phyloP scores from a whole-genome alignment of 2,329 filamentous ascomycete species.

The Hypoxylon rubiginosum region DNA sequence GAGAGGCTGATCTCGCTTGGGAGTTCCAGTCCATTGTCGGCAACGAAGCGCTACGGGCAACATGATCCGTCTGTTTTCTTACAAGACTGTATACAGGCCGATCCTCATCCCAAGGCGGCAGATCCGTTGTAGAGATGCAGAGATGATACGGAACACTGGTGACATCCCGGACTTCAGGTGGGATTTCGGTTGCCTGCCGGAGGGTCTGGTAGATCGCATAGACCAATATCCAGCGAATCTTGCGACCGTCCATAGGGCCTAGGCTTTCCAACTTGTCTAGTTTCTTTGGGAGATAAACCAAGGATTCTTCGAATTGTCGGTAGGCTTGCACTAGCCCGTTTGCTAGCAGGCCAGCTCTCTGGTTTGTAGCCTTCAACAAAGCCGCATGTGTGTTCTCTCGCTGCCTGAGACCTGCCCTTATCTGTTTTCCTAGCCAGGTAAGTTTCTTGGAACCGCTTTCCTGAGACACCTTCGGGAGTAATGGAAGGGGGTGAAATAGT shows the following conservation, averaged over 20 bases:
- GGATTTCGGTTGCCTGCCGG: conserved; percentile 71
- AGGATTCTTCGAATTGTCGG: conserved; percentile 75
- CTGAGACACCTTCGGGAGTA: conserved; percentile 66
- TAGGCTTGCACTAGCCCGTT: conserved; percentile 77
- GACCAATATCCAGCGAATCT: conserved; percentile 82
- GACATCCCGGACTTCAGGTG: conserved; percentile 71
- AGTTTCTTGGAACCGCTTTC: conserved; percentile 49
- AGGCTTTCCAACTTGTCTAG: conserved; percentile 70
- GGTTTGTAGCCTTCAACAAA: conserved; percentile 65
- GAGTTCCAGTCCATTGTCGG: conserved; percentile 26
- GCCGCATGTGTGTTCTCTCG: conserved; percentile 67
- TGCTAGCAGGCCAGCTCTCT: conserved; percentile 54
- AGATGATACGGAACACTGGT: conserved; percentile 70
- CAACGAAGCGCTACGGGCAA: conserved; percentile 36
- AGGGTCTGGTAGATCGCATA: conserved; percentile 82
- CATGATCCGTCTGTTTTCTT: conserved; percentile 49
- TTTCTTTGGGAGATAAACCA: conserved; percentile 63
- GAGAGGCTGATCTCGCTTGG: conserved; percentile 19
- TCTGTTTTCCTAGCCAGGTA: conserved; percentile 58
- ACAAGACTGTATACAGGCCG: conserved; percentile 48
- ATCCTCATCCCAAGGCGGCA: conserved; percentile 63
- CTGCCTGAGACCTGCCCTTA: conserved; percentile 62
- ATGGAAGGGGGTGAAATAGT: conserved; percentile 75
- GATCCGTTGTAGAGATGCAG: conserved; percentile 57
- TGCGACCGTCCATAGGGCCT: conserved; percentile 75